A percentile compares a stretch with the other conserved stretches of the same genome.
Evolutionary conservation across 371 early-diverging fungal species (phyloP).

Genomic region (Lichtheimia corymbifera): DNA sequence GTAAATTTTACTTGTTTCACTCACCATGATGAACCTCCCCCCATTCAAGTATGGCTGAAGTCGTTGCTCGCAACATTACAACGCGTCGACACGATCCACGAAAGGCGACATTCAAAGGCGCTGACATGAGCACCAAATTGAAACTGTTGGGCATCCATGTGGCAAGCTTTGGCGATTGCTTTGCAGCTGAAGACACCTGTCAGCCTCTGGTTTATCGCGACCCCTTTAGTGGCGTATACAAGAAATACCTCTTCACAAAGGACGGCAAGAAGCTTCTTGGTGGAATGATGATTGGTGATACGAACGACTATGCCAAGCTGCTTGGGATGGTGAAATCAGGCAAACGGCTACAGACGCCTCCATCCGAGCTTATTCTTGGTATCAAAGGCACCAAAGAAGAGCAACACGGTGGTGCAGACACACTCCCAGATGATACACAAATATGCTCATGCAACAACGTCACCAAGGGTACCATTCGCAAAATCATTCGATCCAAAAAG

Average conservation of each 20-base stretch:
- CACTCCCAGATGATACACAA: slow-evolving; percentile 68
- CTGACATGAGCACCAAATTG: slow-evolving; percentile 71
- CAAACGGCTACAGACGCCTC: slow-evolving; percentile 49
- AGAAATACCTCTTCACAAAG: slow-evolving; percentile 60
- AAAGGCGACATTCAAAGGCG: slow-evolving; percentile 47
- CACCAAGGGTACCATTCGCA: slow-evolving; percentile 57
- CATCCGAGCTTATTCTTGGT: slow-evolving; percentile 64
- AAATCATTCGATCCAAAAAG: slow-evolving; percentile 40
- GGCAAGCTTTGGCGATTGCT: slow-evolving; percentile 71
- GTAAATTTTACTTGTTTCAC: background rate
- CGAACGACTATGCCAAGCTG: slow-evolving; percentile 62
- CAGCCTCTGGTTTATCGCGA: slow-evolving; percentile 55
- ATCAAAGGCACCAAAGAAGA: slow-evolving; percentile 30
- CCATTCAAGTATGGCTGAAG: slow-evolving; percentile 56
- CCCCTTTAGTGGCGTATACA: slow-evolving; percentile 64
- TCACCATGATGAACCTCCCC: background rate
- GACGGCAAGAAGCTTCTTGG: slow-evolving; percentile 69
- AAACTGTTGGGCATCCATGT: slow-evolving; percentile 71
- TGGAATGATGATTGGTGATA: slow-evolving; percentile 73
- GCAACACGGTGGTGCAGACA: slow-evolving; percentile 29
- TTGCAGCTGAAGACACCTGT: slow-evolving; percentile 40
- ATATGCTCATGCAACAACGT: slow-evolving; percentile 75
- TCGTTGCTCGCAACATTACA: slow-evolving; percentile 59
- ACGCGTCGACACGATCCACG: slow-evolving; percentile 16
- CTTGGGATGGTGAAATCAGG: slow-evolving; percentile 51